Evolutionary conservation across 2,329 filamentous ascomycete species (phyloP).

Genomic region (Lachnellula occidentalis): DNA sequence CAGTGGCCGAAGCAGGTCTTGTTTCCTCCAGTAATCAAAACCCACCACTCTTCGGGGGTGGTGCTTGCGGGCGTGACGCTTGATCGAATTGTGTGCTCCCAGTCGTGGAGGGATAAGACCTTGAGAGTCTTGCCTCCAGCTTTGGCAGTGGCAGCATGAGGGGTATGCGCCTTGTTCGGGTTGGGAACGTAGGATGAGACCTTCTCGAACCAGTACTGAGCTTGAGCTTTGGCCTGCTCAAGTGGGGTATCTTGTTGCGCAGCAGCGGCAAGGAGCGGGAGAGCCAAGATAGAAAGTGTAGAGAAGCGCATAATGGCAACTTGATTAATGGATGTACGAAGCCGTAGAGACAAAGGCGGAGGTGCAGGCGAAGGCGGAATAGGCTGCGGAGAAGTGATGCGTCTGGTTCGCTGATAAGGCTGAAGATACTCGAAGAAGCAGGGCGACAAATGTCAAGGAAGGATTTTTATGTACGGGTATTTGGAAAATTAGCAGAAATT

Average conservation of each 20-base stretch:
- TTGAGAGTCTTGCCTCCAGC: conserved; percentile 47
- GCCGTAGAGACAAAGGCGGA: conserved; percentile 1
- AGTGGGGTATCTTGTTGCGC: conserved; percentile 47
- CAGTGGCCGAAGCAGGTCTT: conserved; percentile 69
- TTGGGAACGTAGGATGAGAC: conserved; percentile 49
- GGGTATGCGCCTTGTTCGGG: conserved; percentile 35
- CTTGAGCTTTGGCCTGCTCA: conserved; percentile 56
- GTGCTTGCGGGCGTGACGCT: conserved; percentile 54
- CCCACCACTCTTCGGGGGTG: conserved; percentile 68
- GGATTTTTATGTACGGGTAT: conserved; percentile 3
- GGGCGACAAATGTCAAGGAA: conserved; percentile 16
- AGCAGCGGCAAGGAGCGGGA: conserved; percentile 50
- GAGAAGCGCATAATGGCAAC: conserved; percentile 51
- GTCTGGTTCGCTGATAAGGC: conserved; percentile 15
- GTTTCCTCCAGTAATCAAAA: conserved; percentile 70
- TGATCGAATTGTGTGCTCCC: conserved; percentile 61
- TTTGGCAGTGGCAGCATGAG: conserved; percentile 44
- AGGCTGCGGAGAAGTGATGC: conserved; percentile 7
- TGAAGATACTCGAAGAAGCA: background rate
- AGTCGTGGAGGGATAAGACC: conserved; percentile 62
- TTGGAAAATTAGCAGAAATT: conserved; percentile 13
- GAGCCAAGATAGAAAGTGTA: conserved; percentile 43
- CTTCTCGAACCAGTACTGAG: conserved; percentile 59
- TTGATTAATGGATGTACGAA: conserved; percentile 3
- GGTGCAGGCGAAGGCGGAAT: conserved; percentile 4